Base-by-base conservation (phyloP, 2,329 filamentous ascomycete species). In the Xylariaceae sp. region DNA sequence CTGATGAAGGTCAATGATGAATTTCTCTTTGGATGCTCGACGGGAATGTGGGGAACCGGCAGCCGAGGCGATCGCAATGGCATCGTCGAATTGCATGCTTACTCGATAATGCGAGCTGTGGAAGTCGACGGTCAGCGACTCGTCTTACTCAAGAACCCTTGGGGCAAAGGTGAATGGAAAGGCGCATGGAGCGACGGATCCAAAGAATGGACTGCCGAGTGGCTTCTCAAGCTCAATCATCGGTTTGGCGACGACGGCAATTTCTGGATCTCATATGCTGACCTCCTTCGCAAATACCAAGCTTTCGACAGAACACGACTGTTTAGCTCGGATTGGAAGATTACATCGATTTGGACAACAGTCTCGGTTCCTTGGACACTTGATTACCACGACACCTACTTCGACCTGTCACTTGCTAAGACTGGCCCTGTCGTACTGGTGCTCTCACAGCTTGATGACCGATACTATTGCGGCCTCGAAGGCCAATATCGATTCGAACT, bases 141-240 rank as follows among this genome's bases (percentile, higher is more conserved):
- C 1, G 73, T 90, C 2, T 78, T 84, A 46, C 72, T 90, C 38
- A 80, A 77, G 58, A 94, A 94, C 60, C 90, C 90, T 0, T 94
- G 89, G 89, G 90, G 89, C 1, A 83, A 84, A 57, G 83, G 81
- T 31, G 89, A 91, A 69, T 94, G 89, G 89, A 87, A 82, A 31
- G 90, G 90, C 1, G 77, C 88, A 1, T 94, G 89, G 89, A 86
- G 82, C 3, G 90, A 94, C 63, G 90, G 90, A 0, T 90, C 87
- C 6, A 88, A 89, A 62, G 86, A 93, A 68, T 95, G 90, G 90
- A 93, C 88, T 1, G 77, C 88, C 0, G 85, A 91, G 59, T 90
- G 87, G 81, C 84, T 93, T 70, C 72, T 83, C 54, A 84, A 86
- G 61, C 77, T 94, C 1, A 77, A 80, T 42, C 88, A 92, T 65